A percentile compares a stretch with the other conserved stretches of the same genome.
Evolutionary conservation across 371 early-diverging fungal genomes (phyloP).

Genomic region (Rhizopus stolonifer): DNA sequence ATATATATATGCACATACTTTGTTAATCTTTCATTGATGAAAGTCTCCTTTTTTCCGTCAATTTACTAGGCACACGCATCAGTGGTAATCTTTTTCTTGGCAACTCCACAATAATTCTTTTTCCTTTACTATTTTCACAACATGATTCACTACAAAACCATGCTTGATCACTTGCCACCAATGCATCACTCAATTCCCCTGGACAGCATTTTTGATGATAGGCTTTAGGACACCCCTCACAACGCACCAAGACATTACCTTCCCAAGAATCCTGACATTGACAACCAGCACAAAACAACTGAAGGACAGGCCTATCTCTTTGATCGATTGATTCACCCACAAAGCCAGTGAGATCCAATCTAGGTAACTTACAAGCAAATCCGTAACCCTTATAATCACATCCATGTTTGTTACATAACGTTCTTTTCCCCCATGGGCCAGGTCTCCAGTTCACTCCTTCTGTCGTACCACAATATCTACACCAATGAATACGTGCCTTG

Average conservation of each 20-base stretch:
- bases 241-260: conserved; percentile 72
- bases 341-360: conserved; percentile 78
- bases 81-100: conserved; percentile 66
- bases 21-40: no score
- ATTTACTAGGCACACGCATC: conserved; percentile 56
- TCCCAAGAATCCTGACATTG: conserved; percentile 65
- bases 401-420: conserved; percentile 92
- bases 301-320: conserved; percentile 83
- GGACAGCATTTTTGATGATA: conserved; percentile 63
- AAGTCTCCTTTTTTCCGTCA: not conserved
- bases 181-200: conserved; percentile 49
- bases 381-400: conserved; percentile 94
- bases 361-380: conserved; percentile 83
- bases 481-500: conserved; percentile 78
- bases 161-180: conserved; percentile 41
- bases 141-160: conserved; percentile 78
- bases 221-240: conserved; percentile 85
- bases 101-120: conserved; percentile 62
- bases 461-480: conserved; percentile 90
- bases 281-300: conserved; percentile 79
- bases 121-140: conserved; percentile 59
- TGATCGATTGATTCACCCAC: conserved; percentile 70
- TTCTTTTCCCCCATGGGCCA: conserved; percentile 93
- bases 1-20: no score
- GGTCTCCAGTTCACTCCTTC: conserved; percentile 91